These are phyloP conservation scores for Penicillium expansum DNA, from an alignment of 2,329 filamentous ascomycete genomes.

Conservation along the genomic window DNA sequence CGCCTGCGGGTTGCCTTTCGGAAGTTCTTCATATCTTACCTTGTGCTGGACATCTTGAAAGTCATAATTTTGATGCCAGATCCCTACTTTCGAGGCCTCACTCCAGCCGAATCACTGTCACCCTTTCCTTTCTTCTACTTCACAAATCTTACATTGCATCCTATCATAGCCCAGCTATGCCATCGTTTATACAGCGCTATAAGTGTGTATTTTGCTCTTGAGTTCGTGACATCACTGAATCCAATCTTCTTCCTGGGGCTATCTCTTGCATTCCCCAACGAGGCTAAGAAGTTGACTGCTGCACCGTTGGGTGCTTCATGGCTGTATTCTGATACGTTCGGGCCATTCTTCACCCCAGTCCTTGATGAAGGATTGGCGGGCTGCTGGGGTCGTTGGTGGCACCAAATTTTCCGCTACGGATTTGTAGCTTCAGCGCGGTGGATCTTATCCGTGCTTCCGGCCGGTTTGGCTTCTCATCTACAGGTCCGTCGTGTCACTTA, in stretches of 20 bases:
- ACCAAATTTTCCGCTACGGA: constrained; percentile 78
- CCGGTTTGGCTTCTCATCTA: constrained; percentile 13
- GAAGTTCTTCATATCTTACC: constrained; percentile 56
- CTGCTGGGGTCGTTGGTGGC: constrained; percentile 86
- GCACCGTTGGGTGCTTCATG: constrained; percentile 60
- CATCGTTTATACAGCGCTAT: constrained; percentile 57
- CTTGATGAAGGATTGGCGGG: constrained; percentile 69
- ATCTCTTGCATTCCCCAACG: constrained; percentile 48
- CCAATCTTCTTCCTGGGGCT: constrained; percentile 59
- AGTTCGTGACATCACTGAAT: constrained; percentile 58
- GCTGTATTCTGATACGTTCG: constrained; percentile 61
- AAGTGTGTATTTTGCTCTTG: constrained; percentile 60
- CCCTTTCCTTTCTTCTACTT: constrained; percentile 46
- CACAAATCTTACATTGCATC: constrained; percentile 38
- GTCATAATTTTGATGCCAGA: constrained; percentile 66
- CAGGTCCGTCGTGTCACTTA: constrained; percentile 23
- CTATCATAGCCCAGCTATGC: constrained; percentile 51
- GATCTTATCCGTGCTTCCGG: constrained; percentile 31
- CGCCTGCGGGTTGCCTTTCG: constrained; percentile 50
- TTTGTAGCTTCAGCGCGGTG: constrained; percentile 41
- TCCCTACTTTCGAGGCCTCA: constrained; percentile 67
- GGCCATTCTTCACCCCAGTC: constrained; percentile 41
- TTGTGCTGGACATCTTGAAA: constrained; percentile 69
- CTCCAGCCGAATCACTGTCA: constrained; percentile 48
- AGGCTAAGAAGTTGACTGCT: constrained; percentile 58